Base-by-base conservation (phyloP, 2,329 filamentous ascomycete genomes). In the Pyrenochaeta sp. region DNA sequence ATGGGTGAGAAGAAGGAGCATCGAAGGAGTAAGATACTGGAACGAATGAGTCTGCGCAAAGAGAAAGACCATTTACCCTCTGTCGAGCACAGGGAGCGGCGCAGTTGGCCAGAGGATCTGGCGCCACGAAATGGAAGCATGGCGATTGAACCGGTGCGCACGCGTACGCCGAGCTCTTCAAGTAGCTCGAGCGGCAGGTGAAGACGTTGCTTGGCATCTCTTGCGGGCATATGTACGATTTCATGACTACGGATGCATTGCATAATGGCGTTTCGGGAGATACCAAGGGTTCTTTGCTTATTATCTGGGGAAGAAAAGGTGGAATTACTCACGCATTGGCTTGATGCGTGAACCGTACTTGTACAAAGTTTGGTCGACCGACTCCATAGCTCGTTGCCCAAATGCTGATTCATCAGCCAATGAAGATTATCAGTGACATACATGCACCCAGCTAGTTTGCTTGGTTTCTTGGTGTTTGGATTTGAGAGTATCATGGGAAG, bases 31-130 rank as follows among this genome's bases (percentile, higher is more conserved):
- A 71, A 64, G 36, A 55, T 69, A 15, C 70, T 60, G 54, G 65
- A 66, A 24, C 54, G 67, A 24, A 60, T 67, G 51, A 71, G 69
- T 37, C 45, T 53, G 40, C 60, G 61, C 2, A 67, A 66, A 39
- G 59, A 67, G 9, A 60, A 59, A 12, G 64, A 68, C 8, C 56
- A 65, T 1, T 50, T 74, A 45, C 73, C 74, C 7, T 62, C 58
- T 5, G 53, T 72, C 2, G 74, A 76, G 54, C 73, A 76, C 47
- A 59, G 73, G 44, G 74, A 76, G 50, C 58, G 70, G 30, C 42
- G 67, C 3, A 74, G 70, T 58, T 75, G 70, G 70, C 66, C 73
- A 3, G 72, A 75, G 36, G 70, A 61, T 9, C 54, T 68, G 8
- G 66, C 67, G 9, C 62, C 65, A 13, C 52, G 53, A 43, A 57